phyloP scores from a whole-genome alignment of 2,329 filamentous ascomycete genomes.

The Passalora sequoiae region DNA sequence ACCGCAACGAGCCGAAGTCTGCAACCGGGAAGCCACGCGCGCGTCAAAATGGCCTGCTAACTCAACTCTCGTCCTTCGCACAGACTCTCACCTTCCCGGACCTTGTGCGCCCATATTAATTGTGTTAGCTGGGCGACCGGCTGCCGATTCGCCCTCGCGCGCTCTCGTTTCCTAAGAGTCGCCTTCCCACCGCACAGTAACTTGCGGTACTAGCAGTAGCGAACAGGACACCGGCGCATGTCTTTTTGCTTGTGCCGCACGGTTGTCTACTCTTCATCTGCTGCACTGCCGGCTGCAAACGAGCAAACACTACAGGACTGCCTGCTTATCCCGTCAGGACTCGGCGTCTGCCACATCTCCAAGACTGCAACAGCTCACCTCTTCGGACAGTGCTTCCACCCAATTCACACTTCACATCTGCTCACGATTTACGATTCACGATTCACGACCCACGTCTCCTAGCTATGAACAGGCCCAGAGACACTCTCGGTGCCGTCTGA shows the following conservation, averaged over 20 bases:
- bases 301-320: conserved; percentile 5
- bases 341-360: conserved; percentile 2
- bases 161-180: background rate
- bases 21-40: background rate
- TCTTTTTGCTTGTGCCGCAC: background rate
- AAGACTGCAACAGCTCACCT: background rate
- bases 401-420: background rate
- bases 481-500: conserved; percentile 1
- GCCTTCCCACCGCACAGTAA: conserved; percentile 4
- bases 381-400: background rate
- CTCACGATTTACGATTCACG: background rate
- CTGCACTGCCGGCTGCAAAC: conserved; percentile 2
- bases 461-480: background rate
- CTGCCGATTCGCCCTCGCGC: conserved; percentile 1
- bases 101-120: conserved; percentile 10
- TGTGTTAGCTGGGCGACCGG: conserved; percentile 7
- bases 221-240: too few relatives aligned
- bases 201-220: background rate
- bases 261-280: conserved; percentile 1
- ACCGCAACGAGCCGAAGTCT: background rate
- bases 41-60: conserved; percentile 3
- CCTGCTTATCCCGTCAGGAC: conserved; percentile 2
- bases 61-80: background rate
- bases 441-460: background rate
- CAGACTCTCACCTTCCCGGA: conserved; percentile 6